Base-by-base conservation (phyloP, 1,284 basidiomycete genomes). In the Ceratobasidium sp. region DNA sequence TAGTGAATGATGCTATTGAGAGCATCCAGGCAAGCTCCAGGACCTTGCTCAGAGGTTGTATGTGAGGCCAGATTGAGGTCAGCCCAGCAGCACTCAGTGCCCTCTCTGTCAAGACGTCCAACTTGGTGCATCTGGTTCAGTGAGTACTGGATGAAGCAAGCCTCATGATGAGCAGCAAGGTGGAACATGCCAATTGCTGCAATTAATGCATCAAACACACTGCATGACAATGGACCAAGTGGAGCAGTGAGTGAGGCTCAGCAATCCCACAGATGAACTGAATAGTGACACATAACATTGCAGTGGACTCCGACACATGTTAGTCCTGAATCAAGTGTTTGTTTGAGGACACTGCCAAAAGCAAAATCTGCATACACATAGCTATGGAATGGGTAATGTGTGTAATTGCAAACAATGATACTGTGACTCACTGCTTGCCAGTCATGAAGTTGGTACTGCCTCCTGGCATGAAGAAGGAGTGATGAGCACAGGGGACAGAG, bases 1-100 rank as follows among this genome's bases (percentile, higher is more conserved):
- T 58, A 27, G 5, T 58, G 38, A 38, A 58, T 58, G 25, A 22
- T 15, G 29, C 25, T 31, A 31, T 58, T 58, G 1, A 58, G 22
- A 8, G 34, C 40, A 31, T 58, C 40, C 2, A 58, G 43, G 1
- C 40, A 42, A 15, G 35, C 13, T 2, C 56, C 56, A 2, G 56
- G 56, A 4, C 56, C 56, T 29, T 58, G 43, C 27, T 58, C 56
- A 3, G 56, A 58, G 10, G 56, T 27, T n/a, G 40, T 58, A 6
- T 42, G 38, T 3, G 56, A 5, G 2, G 56, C 40, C 7, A 25
- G 56, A 29, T 58, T 58, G 15, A 58, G 38, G 42, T 58, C 38
- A 1, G 56, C 56, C 56, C 56, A 58, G 8, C 20, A 35, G 7
- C 56, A 42, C 15, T 58, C 22, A 13, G 40, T 31, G 7, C 56